phyloP scores from a whole-genome alignment of 768 basidiomycete genomes.

The Hygrophorus pudorinus region DNA sequence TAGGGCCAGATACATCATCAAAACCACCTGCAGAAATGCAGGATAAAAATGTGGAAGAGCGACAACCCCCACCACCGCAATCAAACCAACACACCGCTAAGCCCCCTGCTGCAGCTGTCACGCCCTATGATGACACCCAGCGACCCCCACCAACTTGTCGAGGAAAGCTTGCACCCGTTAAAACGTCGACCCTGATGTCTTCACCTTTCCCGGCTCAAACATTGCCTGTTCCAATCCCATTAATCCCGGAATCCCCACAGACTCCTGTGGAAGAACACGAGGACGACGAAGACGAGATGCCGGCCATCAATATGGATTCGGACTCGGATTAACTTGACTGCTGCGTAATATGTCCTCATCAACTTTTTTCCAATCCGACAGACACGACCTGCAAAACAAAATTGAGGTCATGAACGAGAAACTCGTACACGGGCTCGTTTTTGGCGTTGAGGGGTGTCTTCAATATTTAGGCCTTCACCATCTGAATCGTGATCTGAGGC shows the following conservation, averaged over 20 bases:
- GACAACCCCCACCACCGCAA: not conserved
- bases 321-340: conserved; percentile 48
- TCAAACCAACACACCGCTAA: not conserved
- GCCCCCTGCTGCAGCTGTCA: not conserved
- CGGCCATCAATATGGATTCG: conserved; percentile 66
- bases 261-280: conserved; percentile 18
- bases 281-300: conserved; percentile 69
- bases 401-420: not conserved
- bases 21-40: not conserved
- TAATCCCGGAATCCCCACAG: not conserved
- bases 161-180: not conserved
- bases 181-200: not conserved
- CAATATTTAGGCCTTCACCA: conserved; percentile 15
- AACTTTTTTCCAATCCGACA: not conserved
- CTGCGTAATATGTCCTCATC: not conserved
- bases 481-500: conserved; percentile 19
- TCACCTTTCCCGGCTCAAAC: not conserved
- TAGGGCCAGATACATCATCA: conserved; percentile 2
- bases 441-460: conserved; percentile 15
- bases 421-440: conserved; percentile 26
- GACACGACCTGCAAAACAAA: not conserved
- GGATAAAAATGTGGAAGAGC: conserved; percentile 1
- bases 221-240: no score
- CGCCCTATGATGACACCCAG: not conserved
- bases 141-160: no score